phyloP scores from a whole-genome alignment of 1,284 basidiomycete genomes.

The Naganishia albida region DNA sequence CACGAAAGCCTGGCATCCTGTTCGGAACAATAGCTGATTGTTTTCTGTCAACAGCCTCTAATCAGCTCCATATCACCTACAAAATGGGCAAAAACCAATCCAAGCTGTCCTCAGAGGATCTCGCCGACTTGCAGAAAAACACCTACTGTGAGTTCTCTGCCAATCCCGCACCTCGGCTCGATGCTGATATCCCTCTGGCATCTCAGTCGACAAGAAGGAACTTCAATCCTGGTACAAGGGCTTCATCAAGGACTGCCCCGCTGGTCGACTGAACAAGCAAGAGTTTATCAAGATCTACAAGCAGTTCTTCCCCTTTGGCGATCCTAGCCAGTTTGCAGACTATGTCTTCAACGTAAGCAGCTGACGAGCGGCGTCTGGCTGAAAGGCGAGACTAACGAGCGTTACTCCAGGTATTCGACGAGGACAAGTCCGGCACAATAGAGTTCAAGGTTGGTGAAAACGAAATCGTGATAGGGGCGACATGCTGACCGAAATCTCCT shows the following conservation, averaged over 20 bases:
- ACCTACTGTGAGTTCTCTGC: constrained; percentile 79
- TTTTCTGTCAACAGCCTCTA: neutral
- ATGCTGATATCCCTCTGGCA: constrained; percentile 4
- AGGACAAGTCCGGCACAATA: constrained; percentile 92
- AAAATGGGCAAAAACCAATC: constrained; percentile 91
- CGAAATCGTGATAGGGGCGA: constrained; percentile 27
- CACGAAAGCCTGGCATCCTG: too few species aligned
- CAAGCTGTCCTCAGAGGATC: constrained; percentile 92
- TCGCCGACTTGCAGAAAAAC: constrained; percentile 94
- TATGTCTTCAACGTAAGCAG: constrained; percentile 85
- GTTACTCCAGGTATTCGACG: constrained; percentile 72
- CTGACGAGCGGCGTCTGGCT: constrained; percentile 8
- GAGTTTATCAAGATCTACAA: constrained; percentile 99
- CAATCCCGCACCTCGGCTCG: neutral
- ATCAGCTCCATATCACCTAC: neutral
- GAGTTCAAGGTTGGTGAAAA: constrained; percentile 69
- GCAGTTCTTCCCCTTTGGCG: constrained; percentile 99
- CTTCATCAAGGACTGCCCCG: constrained; percentile 97
- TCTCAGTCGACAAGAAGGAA: constrained; percentile 96
- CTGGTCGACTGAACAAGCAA: constrained; percentile 88
- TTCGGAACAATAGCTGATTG: too few species aligned
- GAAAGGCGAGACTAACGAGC: neutral
- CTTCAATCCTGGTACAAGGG: constrained; percentile 99
- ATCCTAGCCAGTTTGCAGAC: constrained; percentile 94
- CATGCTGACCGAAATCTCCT: constrained; percentile 41